Evolutionary conservation across 352 stramenopile genomes (phyloP).

Genomic region (Phytophthora fragariaefolia): DNA sequence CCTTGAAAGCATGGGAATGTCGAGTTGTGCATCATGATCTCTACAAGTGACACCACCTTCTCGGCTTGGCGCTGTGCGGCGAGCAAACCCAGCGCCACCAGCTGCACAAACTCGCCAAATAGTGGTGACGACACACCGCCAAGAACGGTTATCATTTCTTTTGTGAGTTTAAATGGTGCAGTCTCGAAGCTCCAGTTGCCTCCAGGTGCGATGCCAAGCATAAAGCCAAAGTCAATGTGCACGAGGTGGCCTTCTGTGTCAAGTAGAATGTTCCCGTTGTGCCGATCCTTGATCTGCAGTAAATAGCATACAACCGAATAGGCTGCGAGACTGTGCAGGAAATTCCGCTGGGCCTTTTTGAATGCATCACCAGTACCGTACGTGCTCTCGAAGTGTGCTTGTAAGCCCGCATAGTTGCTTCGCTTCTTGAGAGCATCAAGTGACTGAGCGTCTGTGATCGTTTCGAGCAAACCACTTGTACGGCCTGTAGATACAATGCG

Average conservation of each 20-base stretch:
- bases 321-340: slow-evolving; percentile 71
- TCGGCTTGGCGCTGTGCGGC: slow-evolving; percentile 64
- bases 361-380: slow-evolving; percentile 77
- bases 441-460: slow-evolving; percentile 94
- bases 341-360: slow-evolving; percentile 63
- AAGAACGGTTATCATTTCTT: slow-evolving; percentile 95
- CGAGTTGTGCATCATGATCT: slow-evolving; percentile 88
- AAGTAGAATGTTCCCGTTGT: slow-evolving; percentile 98
- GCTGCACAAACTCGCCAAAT: slow-evolving; percentile 76
- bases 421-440: slow-evolving; percentile 96
- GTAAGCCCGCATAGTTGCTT: slow-evolving; percentile 79
- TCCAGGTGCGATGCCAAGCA: slow-evolving; percentile 94
- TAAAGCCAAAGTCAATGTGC: slow-evolving; percentile 98
- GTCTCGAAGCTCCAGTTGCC: slow-evolving; percentile 93
- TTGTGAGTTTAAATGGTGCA: slow-evolving; percentile 96
- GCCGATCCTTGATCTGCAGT: slow-evolving; percentile 94
- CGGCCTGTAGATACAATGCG: slow-evolving; percentile 93
- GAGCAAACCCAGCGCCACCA: slow-evolving; percentile 63
- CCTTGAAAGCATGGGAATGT: slow-evolving; percentile 81
- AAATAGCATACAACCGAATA: slow-evolving; percentile 88
- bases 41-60: slow-evolving; percentile 69
- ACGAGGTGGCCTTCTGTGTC: slow-evolving; percentile 90
- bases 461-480: slow-evolving; percentile 94
- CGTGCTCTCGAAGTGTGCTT: slow-evolving; percentile 92
- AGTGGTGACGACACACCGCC: slow-evolving; percentile 61